phyloP scores from a whole-genome alignment of 371 early-diverging fungal genomes.

The Rhizopus microsporus region DNA sequence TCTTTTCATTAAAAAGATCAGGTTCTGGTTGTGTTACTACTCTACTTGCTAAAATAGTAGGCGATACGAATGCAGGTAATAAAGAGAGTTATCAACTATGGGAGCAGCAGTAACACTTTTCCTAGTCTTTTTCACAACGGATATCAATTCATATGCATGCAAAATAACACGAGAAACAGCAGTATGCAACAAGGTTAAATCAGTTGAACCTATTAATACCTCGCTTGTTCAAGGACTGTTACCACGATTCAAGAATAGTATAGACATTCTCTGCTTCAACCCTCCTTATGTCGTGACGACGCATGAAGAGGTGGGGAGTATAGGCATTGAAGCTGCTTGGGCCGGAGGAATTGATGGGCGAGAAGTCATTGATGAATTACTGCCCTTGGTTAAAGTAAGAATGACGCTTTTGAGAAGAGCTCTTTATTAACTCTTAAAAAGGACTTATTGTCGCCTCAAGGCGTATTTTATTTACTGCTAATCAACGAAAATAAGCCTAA shows the following conservation, averaged over 20 bases:
- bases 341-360: slow-evolving; percentile 95
- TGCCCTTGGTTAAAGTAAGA: slow-evolving; percentile 71
- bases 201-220: slow-evolving; percentile 63
- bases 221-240: slow-evolving; percentile 58
- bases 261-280: slow-evolving; percentile 92
- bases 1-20: slow-evolving; percentile 49
- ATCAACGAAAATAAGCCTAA: slow-evolving; percentile 89
- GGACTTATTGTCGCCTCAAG: slow-evolving; percentile 69
- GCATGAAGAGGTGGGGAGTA: slow-evolving; percentile 72
- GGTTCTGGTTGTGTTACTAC: slow-evolving; percentile 89
- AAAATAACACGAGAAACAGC: slow-evolving; percentile 68
- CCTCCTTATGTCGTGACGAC: slow-evolving; percentile 92
- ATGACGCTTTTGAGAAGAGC: background rate
- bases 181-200: slow-evolving; percentile 46
- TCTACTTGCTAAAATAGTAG: slow-evolving; percentile 68
- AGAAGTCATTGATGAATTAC: slow-evolving; percentile 83
- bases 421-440: slow-evolving; percentile 16
- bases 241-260: slow-evolving; percentile 48
- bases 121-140: slow-evolving; percentile 68
- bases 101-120: background rate
- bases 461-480: slow-evolving; percentile 85
- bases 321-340: slow-evolving; percentile 86
- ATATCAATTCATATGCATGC: slow-evolving; percentile 81
- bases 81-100: background rate
- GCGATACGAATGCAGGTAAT: slow-evolving; percentile 41